phyloP scores from a whole-genome alignment of 1,284 basidiomycete genomes.

The Waitea zeae region DNA sequence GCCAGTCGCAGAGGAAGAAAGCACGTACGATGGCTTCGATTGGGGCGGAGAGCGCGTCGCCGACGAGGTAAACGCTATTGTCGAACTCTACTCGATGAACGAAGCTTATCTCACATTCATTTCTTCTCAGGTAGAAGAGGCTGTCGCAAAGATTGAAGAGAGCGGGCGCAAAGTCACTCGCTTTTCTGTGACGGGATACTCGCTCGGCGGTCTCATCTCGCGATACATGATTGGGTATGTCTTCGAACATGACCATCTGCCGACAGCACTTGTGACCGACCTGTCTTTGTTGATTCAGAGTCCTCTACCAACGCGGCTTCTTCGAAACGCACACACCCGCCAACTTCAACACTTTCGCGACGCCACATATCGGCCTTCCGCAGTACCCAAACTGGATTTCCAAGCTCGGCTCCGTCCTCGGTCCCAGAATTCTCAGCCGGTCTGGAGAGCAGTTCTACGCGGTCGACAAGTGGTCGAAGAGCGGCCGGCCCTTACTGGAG shows the following conservation, averaged over 20 bases:
- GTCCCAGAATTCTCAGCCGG: conserved; percentile 60
- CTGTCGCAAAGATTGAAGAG: conserved; percentile 31
- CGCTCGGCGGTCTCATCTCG: conserved; percentile 64
- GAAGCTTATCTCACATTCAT: too few species aligned
- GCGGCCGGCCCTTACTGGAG: conserved; percentile 56
- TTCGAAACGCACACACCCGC: conserved; percentile 51
- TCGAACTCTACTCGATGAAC: not conserved
- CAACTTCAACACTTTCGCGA: conserved; percentile 73
- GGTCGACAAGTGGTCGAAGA: conserved; percentile 55
- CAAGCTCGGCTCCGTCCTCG: conserved; percentile 36
- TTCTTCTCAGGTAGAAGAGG: conserved; percentile 28
- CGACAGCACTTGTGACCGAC: too few species aligned
- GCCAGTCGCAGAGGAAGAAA: too few species aligned
- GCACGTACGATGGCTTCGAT: conserved; percentile 50
- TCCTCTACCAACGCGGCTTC: conserved; percentile 52
- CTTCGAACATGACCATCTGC: too few species aligned
- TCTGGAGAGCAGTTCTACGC: conserved; percentile 70
- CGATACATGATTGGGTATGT: conserved; percentile 61
- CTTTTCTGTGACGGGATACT: conserved; percentile 67
- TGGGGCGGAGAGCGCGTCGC: conserved; percentile 45
- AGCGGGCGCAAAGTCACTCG: conserved; percentile 37
- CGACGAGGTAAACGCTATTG: conserved; percentile 34
- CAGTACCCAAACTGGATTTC: conserved; percentile 46
- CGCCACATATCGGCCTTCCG: conserved; percentile 62
- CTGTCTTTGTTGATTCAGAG: conserved; percentile 18